A percentile compares a stretch with the other conserved stretches of the same genome.
phyloP scores from a whole-genome alignment of 768 basidiomycete genomes.

The Mycena albidolilacea region DNA sequence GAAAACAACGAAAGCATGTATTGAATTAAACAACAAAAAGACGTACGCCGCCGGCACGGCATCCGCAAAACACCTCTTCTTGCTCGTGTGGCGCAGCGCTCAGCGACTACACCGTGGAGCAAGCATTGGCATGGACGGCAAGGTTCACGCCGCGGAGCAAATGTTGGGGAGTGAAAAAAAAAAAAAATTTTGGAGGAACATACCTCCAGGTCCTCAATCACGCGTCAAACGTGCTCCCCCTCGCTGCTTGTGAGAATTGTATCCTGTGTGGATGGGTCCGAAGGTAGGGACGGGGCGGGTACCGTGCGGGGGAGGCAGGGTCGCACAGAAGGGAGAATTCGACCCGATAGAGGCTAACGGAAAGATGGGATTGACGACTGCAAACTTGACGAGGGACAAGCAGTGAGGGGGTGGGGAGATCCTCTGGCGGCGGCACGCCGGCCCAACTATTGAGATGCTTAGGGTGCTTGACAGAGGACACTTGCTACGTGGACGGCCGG shows the following conservation, averaged over 20 bases:
- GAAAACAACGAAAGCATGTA: background rate
- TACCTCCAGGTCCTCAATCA: background rate
- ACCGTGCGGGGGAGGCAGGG: background rate
- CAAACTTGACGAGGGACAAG: background rate
- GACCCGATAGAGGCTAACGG: background rate
- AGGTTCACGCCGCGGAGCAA: background rate
- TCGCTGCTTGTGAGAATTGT: background rate
- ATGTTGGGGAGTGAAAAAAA: background rate
- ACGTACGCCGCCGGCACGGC: background rate
- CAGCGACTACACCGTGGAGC: background rate
- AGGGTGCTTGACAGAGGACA: too few relatives aligned
- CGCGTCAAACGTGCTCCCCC: background rate
- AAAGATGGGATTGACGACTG: background rate
- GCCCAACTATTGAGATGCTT: too few relatives aligned
- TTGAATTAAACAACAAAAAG: background rate
- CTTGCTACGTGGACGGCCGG: too few relatives aligned
- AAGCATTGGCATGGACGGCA: background rate
- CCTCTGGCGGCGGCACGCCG: too few relatives aligned
- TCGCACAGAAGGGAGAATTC: background rate
- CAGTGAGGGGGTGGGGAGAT: too few relatives aligned
- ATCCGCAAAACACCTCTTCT: background rate
- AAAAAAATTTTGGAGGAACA: background rate
- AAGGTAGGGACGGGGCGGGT: background rate
- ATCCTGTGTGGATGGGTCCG: background rate
- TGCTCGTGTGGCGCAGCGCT: background rate